Evolutionary conservation across 768 basidiomycete genomes (phyloP), one percentile per base, ranked within the genome.

Genomic region (Pleurotus eryngii): DNA sequence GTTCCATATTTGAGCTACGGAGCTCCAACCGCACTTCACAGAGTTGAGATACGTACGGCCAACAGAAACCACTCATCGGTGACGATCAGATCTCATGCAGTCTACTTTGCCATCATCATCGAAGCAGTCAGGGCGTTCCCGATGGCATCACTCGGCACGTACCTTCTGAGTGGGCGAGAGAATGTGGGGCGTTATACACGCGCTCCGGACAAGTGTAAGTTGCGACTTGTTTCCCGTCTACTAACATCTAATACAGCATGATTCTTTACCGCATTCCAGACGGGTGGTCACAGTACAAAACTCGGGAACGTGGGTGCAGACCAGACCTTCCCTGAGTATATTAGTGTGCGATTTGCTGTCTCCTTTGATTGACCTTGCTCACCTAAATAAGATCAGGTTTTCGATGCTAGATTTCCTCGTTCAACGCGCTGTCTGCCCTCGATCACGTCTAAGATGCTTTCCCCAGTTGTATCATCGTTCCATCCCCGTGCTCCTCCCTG

Each of bases 161-260:
- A 45, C n/a, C n/a, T 45, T 45, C 38, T 54, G 15, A 18, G 49
- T 50, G 51, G 35, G 51, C 51, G 37, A 54, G 51, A 18, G 51
- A 54, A 54, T 17, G 49, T 30, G 26, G 49, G 20, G 49, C 35
- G 51, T 54, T 37, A 38, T 37, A 54, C 51, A 54, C 51, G 51
- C 51, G 37, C 51, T 54, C 51, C 51, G 51, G 51, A 42, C 39
- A 54, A 39, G 22, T 39, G 51, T 40, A 40, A 54, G 17, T 54
- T 54, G 51, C 51, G 51, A 54, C 15, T 35, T 9, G 30, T 35
- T 9, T 35, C 30, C 30, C 30, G 30, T 35, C 30, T 35, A 35
- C 30, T 35, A 35, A 35, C 30, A 35, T 35, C 30, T 9, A 35
- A 35, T 35, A 35, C 30, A 35, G 30, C 9, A n/a, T 22, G 27